Base-by-base conservation (phyloP, 1,284 basidiomycete species). In the Moesziomyces parantarcticus region DNA sequence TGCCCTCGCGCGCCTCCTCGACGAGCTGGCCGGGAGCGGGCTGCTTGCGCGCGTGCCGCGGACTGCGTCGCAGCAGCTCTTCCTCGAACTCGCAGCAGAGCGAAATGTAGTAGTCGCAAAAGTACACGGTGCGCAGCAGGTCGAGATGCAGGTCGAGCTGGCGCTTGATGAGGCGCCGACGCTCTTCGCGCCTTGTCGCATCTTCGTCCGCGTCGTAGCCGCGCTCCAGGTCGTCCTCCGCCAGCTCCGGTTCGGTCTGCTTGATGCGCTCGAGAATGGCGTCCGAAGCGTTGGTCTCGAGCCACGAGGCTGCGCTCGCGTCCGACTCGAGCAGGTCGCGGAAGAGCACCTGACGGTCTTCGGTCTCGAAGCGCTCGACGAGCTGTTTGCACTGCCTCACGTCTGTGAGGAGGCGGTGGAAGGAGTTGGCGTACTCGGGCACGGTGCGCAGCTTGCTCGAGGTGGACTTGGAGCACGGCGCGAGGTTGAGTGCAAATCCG, bases 81-180 rank as follows among this genome's bases (percentile, higher is more conserved):
- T 83, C 80, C 18, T 74, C 65, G 48, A 78, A 83, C 49, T 83
- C 81, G 56, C 77, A 78, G 5, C 72, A 50, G 40, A 75, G 62
- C 48, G 70, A 69, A n/a, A 76, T 64, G 62, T 83, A 83, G 58
- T 83, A 83, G 64, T 81, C 79, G 53, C 70, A 77, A 50, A 81
- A 69, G 49, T 78, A 83, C 18, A 81, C 80, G 26, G 62, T 56
- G 23, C 81, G 77, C 26, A 83, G 58, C 34, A 77, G 49, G 46
- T 83, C 81, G 20, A 83, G 58, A 26, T 76, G 76, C 49, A 80
- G 50, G 40, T 83, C 81, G 34, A 83, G 70, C n/a, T 61, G 68
- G 57, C 76, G 76, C 41, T 77, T 77, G 50, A 79, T 55, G 55
- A 47, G 56, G 14, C 23, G 42, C n/a, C 74, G 46, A 13, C 74